Evolutionary conservation across 306 rosid genomes (phyloP).

Genomic region (Cucumis cinereus): DNA sequence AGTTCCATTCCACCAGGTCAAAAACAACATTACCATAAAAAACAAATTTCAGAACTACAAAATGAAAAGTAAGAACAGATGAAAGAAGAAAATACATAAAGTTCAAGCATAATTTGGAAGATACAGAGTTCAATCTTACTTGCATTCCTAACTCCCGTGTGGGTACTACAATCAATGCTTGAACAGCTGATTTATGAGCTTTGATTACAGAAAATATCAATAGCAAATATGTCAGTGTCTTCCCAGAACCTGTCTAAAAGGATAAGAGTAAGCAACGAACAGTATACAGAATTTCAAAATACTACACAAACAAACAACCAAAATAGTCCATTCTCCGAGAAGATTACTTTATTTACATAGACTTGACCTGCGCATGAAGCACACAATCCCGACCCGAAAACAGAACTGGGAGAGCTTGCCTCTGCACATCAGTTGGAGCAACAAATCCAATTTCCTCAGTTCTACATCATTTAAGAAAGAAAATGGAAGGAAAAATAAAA

Average conservation of each 20-base stretch:
- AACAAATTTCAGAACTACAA: neutral
- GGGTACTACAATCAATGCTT: slow-evolving; percentile 80
- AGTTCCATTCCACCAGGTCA: neutral
- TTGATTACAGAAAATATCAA: slow-evolving; percentile 49
- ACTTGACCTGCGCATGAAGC: slow-evolving; percentile 84
- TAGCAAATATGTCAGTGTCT: slow-evolving; percentile 82
- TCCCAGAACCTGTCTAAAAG: slow-evolving; percentile 95
- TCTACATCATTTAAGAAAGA: slow-evolving; percentile 23
- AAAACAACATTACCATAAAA: neutral
- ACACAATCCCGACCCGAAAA: slow-evolving; percentile 66
- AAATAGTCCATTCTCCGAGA: neutral
- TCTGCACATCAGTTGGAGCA: slow-evolving; percentile 59
- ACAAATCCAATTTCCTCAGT: slow-evolving; percentile 76
- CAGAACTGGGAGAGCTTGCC: slow-evolving; percentile 52
- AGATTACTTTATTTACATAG: slow-evolving; percentile 2
- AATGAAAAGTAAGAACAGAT: neutral
- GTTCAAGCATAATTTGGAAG: neutral
- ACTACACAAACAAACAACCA: neutral
- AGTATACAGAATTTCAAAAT: neutral
- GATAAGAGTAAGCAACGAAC: slow-evolving; percentile 7
- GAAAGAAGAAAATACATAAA: neutral
- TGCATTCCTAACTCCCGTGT: slow-evolving; percentile 96
- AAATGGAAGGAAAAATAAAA: neutral
- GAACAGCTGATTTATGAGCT: slow-evolving; percentile 47
- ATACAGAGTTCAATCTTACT: slow-evolving; percentile 33